These are phyloP conservation scores for Bisporella sp. DNA, from an alignment of 2,329 filamentous ascomycete genomes.

Conservation along the genomic window DNA sequence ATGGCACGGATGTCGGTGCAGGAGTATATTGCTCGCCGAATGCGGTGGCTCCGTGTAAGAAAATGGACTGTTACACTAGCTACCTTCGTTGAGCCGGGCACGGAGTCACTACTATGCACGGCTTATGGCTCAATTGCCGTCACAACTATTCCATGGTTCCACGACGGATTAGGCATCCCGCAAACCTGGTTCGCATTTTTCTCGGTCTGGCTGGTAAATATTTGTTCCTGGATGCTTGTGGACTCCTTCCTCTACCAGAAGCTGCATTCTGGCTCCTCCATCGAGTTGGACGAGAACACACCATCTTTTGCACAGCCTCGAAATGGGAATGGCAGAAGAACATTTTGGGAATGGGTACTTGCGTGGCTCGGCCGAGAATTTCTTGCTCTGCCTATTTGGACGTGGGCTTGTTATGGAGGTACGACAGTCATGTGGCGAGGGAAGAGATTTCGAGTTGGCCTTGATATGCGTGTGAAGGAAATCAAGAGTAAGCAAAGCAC, in stretches of 20 bases:
- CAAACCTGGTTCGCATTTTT: constrained; percentile 62
- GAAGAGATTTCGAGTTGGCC: constrained; percentile 69
- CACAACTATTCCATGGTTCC: constrained; percentile 64
- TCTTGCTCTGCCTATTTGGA: constrained; percentile 83
- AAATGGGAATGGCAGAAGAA: constrained; percentile 38
- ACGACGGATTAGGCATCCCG: constrained; percentile 43
- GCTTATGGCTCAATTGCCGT: constrained; percentile 72
- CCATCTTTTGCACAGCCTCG: constrained; percentile 71
- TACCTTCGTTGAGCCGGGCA: constrained; percentile 86
- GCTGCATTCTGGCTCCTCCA: constrained; percentile 65
- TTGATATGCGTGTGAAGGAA: constrained; percentile 75
- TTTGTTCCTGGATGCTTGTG: constrained; percentile 63
- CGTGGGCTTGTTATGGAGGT: constrained; percentile 83
- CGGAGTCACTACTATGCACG: constrained; percentile 81
- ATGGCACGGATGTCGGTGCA: constrained; percentile 71
- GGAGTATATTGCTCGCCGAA: constrained; percentile 73
- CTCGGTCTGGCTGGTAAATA: constrained; percentile 57
- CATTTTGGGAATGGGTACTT: constrained; percentile 63
- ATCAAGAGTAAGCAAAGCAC: constrained; percentile 14
- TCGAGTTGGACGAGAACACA: constrained; percentile 65
- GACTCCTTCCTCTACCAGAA: constrained; percentile 69
- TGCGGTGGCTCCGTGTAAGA: constrained; percentile 84
- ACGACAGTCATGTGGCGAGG: constrained; percentile 84
- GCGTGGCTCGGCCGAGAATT: constrained; percentile 83
- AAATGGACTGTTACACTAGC: constrained; percentile 91